Conservation (phyloP, 2,329 filamentous ascomycete genomes). For the Teratosphaeria destructans region DNA sequence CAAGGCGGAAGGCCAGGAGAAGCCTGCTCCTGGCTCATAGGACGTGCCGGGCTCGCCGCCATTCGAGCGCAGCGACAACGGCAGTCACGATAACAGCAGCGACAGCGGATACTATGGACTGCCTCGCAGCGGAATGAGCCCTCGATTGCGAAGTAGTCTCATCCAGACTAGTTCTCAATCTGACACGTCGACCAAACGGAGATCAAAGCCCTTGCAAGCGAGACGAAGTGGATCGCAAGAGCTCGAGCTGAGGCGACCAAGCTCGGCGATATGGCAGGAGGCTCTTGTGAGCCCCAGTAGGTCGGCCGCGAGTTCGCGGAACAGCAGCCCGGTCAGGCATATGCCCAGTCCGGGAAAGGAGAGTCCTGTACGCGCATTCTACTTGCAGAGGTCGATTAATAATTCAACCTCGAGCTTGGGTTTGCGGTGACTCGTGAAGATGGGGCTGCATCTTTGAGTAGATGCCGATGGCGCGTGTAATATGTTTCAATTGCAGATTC, state of each 20-base stretch:
- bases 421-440: conserved; percentile 5
- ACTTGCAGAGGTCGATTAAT: conserved; percentile 3
- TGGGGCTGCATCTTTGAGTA: background rate
- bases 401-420: conserved; percentile 9
- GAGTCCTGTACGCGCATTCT: conserved; percentile 9
- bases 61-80: background rate
- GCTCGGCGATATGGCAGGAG: background rate
- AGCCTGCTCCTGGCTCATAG: background rate
- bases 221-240: background rate
- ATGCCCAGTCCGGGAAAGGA: conserved; percentile 2
- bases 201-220: background rate
- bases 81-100: background rate
- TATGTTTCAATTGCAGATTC: background rate
- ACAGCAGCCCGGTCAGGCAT: conserved; percentile 1
- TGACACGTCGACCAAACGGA: background rate
- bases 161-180: background rate
- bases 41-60: background rate
- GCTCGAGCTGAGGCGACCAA: background rate
- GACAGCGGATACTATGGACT: background rate
- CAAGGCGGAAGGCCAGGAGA: background rate
- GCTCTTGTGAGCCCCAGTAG: background rate
- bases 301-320: background rate
- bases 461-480: background rate
- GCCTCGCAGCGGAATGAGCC: background rate
- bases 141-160: background rate